Evolutionary conservation across 805 yeast genomes (phyloP).

Genomic region (Lachancea sp.): DNA sequence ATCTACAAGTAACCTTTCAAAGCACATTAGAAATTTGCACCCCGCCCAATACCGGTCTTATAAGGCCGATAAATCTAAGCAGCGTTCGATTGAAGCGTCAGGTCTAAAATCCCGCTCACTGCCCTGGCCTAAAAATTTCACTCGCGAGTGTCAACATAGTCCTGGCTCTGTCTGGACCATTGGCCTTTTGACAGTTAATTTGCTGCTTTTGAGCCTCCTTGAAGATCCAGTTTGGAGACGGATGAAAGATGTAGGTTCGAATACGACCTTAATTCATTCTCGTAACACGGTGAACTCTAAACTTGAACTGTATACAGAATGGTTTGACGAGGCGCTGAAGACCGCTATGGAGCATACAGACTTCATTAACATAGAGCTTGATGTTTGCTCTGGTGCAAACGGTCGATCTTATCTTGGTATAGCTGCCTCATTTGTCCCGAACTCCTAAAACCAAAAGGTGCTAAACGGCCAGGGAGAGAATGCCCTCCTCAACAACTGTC

Average conservation of each 20-base stretch:
- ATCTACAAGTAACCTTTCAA: constrained; percentile 3
- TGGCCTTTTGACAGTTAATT: neutral
- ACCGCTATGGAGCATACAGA: constrained; percentile 1
- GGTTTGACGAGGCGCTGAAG: neutral
- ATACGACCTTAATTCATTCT: neutral
- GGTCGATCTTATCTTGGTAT: constrained; percentile 3
- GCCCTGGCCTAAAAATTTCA: neutral
- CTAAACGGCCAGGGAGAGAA: neutral
- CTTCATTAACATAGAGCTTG: constrained; percentile 1
- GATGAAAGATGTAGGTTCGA: neutral
- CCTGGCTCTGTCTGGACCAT: neutral
- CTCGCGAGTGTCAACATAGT: neutral
- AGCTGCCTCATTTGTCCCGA: constrained; percentile 5
- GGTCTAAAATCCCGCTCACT: neutral
- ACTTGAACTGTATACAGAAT: neutral
- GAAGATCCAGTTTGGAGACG: neutral
- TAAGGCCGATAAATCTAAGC: neutral
- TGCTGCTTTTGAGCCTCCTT: neutral
- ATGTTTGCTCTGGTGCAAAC: constrained; percentile 4
- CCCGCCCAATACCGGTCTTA: neutral
- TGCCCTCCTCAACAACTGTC: constrained; percentile 1
- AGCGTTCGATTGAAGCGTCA: neutral
- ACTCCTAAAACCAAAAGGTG: neutral
- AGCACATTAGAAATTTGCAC: constrained; percentile 1
- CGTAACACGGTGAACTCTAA: neutral